Evolutionary conservation across 2,329 filamentous ascomycete species (phyloP).

Genomic region (Curvularia verruculosa): DNA sequence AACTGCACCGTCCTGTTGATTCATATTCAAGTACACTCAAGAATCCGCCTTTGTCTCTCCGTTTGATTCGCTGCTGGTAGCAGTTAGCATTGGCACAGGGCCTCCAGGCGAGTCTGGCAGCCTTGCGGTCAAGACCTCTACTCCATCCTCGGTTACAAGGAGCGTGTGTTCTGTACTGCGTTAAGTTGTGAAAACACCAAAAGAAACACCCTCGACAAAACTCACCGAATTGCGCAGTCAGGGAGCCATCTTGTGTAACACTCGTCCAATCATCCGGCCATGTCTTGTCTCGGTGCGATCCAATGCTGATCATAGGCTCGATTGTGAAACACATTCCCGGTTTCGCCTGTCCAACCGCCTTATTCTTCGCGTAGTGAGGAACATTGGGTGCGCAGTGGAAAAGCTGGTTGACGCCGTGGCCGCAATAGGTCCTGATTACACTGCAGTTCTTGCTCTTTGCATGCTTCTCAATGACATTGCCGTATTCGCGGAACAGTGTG

Average conservation of each 20-base stretch:
- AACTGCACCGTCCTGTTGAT: neutral
- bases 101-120: constrained; percentile 76
- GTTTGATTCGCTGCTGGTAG: constrained; percentile 26
- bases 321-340: constrained; percentile 99
- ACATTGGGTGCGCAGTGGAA: constrained; percentile 96
- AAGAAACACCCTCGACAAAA: neutral
- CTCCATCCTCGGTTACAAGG: constrained; percentile 80
- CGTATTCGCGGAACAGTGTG: constrained; percentile 88
- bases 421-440: constrained; percentile 94
- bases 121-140: constrained; percentile 80
- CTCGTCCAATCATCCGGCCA: constrained; percentile 99
- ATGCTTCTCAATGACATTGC: constrained; percentile 93
- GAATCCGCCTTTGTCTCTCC: constrained; percentile 32
- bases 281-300: constrained; percentile 88
- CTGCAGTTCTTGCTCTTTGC: constrained; percentile 85
- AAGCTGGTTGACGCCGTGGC: constrained; percentile 89
- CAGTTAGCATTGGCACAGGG: constrained; percentile 63
- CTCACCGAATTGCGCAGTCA: constrained; percentile 90
- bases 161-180: constrained; percentile 73
- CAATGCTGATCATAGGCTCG: constrained; percentile 96
- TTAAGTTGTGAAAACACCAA: constrained; percentile 16
- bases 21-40: constrained; percentile 9
- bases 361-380: constrained; percentile 98
- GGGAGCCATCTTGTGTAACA: constrained; percentile 85
- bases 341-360: constrained; percentile 92